Percentiles rank a stretch among this genome's conserved stretches.
Conservation (phyloP, 1,284 basidiomycete genomes). For the Gymnopus androsaceus region DNA sequence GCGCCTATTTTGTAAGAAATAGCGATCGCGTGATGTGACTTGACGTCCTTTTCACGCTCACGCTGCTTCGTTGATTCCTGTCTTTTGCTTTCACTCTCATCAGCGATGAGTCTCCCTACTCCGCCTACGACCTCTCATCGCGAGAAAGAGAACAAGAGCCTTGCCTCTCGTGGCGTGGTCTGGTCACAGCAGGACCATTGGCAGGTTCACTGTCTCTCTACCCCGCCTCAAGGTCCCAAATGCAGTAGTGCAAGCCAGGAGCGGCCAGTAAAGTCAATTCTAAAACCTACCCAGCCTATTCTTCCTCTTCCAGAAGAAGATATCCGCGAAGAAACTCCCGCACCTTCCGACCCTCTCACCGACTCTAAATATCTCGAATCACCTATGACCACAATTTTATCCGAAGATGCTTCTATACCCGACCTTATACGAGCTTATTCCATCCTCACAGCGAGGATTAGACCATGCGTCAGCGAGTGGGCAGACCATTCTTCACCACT, state of each 20-base stretch:
- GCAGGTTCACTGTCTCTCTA: slow-evolving; percentile 52
- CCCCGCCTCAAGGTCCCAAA: slow-evolving; percentile 36
- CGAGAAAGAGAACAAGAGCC: slow-evolving; percentile 45
- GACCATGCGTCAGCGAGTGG: slow-evolving; percentile 46
- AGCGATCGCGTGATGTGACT: not conserved
- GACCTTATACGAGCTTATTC: slow-evolving; percentile 74
- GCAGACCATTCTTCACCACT: slow-evolving; percentile 65
- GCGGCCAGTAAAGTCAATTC: slow-evolving; percentile 59
- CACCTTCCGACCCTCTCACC: slow-evolving; percentile 65
- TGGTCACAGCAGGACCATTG: slow-evolving; percentile 62
- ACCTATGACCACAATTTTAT: slow-evolving; percentile 60
- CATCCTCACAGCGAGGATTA: slow-evolving; percentile 62
- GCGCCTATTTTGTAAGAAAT: not conserved
- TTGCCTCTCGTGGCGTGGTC: slow-evolving; percentile 45
- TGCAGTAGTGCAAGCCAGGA: slow-evolving; percentile 38
- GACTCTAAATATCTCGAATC: slow-evolving; percentile 62
- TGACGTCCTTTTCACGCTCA: not conserved
- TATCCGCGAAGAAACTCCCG: slow-evolving; percentile 66
- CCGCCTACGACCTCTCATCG: slow-evolving; percentile 65
- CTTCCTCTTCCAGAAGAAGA: slow-evolving; percentile 42
- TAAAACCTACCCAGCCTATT: slow-evolving; percentile 41
- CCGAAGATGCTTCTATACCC: slow-evolving; percentile 44
- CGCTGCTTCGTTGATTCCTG: not conserved
- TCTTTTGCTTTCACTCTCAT: not conserved
- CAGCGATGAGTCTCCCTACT: slow-evolving; percentile 52